Conservation (phyloP, 108 stramenopile genomes). For the Discostella pseudostelligera region DNA sequence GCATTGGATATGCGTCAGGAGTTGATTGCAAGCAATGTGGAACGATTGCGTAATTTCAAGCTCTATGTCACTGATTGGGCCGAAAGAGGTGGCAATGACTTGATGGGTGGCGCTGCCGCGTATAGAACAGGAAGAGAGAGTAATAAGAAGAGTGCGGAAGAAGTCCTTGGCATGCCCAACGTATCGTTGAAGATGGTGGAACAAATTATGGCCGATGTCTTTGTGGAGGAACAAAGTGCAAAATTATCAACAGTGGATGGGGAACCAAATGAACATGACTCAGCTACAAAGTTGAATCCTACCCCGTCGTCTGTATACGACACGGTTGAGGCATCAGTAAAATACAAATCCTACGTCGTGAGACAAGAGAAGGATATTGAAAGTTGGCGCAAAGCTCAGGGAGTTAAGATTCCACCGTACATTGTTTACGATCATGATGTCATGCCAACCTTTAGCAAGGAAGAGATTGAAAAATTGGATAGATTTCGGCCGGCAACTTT, state of each 20-base stretch:
- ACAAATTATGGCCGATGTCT: constrained; percentile 65
- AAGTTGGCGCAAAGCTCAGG: constrained; percentile 87
- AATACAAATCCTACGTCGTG: constrained; percentile 84
- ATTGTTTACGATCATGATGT: constrained; percentile 71
- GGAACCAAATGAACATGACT: constrained; percentile 20
- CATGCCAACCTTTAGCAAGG: constrained; percentile 89
- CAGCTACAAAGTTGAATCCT: constrained; percentile 15
- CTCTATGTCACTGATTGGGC: constrained; percentile 85
- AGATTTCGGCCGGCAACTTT: constrained; percentile 80
- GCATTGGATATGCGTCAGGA: constrained; percentile 72
- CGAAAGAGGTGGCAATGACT: constrained; percentile 59
- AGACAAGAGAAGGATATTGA: constrained; percentile 95
- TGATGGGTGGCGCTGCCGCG: constrained; percentile 77
- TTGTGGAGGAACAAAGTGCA: constrained; percentile 34
- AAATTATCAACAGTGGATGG: neutral
- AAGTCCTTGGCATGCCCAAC: constrained; percentile 87
- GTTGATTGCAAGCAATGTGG: constrained; percentile 69
- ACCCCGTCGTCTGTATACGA: constrained; percentile 77
- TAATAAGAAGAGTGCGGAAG: constrained; percentile 85
- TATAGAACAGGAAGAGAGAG: constrained; percentile 55
- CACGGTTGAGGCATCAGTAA: constrained; percentile 92
- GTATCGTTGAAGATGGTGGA: constrained; percentile 80
- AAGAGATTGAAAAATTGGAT: constrained; percentile 87
- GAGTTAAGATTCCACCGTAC: constrained; percentile 85
- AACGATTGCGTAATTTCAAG: constrained; percentile 61